phyloP scores from a whole-genome alignment of 2,329 filamentous ascomycete species.

The Talaromyces piceae region DNA sequence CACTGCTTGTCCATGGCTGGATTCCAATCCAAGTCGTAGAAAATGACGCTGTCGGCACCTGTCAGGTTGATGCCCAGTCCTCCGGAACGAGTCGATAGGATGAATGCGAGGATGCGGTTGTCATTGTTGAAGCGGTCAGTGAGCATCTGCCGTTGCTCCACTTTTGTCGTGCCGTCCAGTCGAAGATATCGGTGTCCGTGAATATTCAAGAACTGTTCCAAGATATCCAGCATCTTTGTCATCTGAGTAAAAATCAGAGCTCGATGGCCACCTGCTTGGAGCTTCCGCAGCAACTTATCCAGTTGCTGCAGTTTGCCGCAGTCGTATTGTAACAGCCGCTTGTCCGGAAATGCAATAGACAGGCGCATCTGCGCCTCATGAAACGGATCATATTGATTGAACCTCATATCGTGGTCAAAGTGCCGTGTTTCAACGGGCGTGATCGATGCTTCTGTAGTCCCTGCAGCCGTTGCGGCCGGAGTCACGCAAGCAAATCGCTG shows the following conservation, averaged over 20 bases:
- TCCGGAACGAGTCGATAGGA: conserved; percentile 87
- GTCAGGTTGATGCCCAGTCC: conserved; percentile 95
- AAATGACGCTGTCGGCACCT: conserved; percentile 94
- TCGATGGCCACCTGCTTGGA: conserved; percentile 85
- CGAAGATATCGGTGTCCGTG: conserved; percentile 95
- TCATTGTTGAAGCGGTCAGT: conserved; percentile 97
- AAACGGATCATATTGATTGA: conserved; percentile 66
- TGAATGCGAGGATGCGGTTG: conserved; percentile 85
- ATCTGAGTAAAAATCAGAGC: conserved; percentile 99
- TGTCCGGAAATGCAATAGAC: conserved; percentile 95
- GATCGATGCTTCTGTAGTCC: conserved; percentile 62
- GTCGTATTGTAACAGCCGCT: conserved; percentile 91
- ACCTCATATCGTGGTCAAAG: conserved; percentile 40
- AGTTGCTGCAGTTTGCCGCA: conserved; percentile 92
- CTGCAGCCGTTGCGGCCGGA: conserved; percentile 75
- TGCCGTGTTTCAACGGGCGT: conserved; percentile 52
- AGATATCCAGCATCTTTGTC: conserved; percentile 95
- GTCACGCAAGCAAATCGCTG: conserved; percentile 90
- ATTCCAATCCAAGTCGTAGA: conserved; percentile 99
- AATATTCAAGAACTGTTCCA: conserved; percentile 96
- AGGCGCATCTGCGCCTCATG: conserved; percentile 88
- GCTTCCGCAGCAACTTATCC: conserved; percentile 73
- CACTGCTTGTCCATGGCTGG: conserved; percentile 99
- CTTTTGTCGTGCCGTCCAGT: conserved; percentile 90
- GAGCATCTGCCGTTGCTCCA: conserved; percentile 89